Conservation (phyloP, 345 rosid genomes). For the Aquilaria yunnanensis region DNA sequence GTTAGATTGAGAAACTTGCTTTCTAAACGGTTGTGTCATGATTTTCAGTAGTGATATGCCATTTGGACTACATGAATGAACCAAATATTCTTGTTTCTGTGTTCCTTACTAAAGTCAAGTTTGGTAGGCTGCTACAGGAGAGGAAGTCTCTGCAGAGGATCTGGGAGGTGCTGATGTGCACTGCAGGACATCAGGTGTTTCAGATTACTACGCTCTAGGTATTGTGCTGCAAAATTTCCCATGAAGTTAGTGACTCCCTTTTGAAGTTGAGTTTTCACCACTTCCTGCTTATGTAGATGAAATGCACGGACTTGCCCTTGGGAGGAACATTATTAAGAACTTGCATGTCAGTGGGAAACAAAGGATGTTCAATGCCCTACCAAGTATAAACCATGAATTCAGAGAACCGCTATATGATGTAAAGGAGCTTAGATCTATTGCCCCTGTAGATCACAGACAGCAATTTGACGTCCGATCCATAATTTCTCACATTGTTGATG, state of each 20-base stretch:
- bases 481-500: conserved; percentile 89
- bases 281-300: conserved; percentile 47
- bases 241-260: background rate
- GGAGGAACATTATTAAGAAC: conserved; percentile 88
- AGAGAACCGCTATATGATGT: conserved; percentile 78
- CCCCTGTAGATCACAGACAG: conserved; percentile 88
- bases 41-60: background rate
- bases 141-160: conserved; percentile 92
- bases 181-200: conserved; percentile 90
- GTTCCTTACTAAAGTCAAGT: conserved; percentile 25
- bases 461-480: conserved; percentile 86
- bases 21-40: conserved; percentile 11
- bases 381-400: conserved; percentile 28
- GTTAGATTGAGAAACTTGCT: conserved; percentile 28
- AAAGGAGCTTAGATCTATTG: conserved; percentile 81
- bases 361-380: conserved; percentile 27
- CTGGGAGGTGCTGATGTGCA: conserved; percentile 88
- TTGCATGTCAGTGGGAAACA: conserved; percentile 77
- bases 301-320: conserved; percentile 87
- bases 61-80: background rate
- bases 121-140: conserved; percentile 97
- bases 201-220: conserved; percentile 99
- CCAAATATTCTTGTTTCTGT: background rate
- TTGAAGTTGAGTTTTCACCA: background rate
- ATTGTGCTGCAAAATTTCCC: background rate